Percentiles rank a stretch among this genome's conserved stretches.
Evolutionary conservation across 139 green algal genomes (phyloP).

Genomic region (Closterium sp.): DNA sequence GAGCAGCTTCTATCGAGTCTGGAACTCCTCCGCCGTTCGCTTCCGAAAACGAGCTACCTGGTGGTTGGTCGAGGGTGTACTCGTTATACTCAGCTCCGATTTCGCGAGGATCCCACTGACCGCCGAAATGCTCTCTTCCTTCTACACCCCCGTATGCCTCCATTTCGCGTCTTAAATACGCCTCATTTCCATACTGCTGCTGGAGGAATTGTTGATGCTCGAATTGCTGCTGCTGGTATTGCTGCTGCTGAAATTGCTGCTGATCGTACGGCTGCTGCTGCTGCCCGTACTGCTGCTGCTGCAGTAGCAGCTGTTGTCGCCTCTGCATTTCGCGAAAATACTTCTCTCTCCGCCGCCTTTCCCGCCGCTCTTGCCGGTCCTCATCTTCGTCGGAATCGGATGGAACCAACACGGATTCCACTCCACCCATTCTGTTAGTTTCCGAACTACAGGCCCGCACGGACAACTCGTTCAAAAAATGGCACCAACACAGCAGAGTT

Average conservation of each 20-base stretch:
- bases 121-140: background rate
- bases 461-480: background rate
- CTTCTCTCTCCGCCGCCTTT: background rate
- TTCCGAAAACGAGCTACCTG: background rate
- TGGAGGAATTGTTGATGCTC: background rate
- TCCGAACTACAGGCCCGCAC: background rate
- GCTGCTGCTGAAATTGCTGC: background rate
- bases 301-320: background rate
- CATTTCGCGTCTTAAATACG: background rate
- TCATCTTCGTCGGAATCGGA: background rate
- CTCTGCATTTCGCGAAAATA: background rate
- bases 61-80: background rate
- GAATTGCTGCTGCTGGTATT: background rate
- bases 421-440: background rate
- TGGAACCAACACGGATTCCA: background rate
- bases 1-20: background rate
- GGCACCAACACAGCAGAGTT: background rate
- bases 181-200: background rate
- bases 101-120: background rate
- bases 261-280: background rate
- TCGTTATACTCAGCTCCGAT: background rate
- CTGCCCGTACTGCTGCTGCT: background rate
- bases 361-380: background rate
- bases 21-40: background rate
- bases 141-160: background rate